A percentile compares a stretch with the other conserved stretches of the same genome.
phyloP scores from a whole-genome alignment of 2,329 filamentous ascomycete species.

The Sarocladium strictum region DNA sequence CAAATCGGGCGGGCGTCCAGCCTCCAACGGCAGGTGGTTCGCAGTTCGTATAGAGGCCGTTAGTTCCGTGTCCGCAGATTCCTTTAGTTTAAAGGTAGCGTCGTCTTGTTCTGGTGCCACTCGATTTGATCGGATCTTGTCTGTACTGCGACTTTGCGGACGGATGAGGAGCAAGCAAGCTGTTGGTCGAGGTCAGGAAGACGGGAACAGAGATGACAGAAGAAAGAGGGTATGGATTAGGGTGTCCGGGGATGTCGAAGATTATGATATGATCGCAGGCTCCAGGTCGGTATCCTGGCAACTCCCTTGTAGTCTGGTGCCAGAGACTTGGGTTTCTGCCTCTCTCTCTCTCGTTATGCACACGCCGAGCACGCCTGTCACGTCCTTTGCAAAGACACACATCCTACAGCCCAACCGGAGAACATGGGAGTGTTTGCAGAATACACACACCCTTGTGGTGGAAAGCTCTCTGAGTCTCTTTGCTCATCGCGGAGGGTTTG shows the following conservation, averaged over 20 bases:
- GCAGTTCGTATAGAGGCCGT: constrained; percentile 2
- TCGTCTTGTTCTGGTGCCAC: neutral
- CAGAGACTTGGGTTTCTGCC: constrained; percentile 7
- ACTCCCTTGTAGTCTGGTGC: constrained; percentile 2
- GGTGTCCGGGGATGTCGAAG: constrained; percentile 7
- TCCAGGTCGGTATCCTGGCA: neutral
- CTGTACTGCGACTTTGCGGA: too few relatives aligned
- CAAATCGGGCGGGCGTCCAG: constrained; percentile 4
- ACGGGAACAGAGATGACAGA: neutral
- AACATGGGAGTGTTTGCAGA: neutral
- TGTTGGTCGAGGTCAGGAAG: neutral
- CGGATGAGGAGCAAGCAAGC: neutral
- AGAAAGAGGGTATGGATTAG: neutral
- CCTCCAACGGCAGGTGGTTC: neutral
- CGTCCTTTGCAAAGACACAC: neutral
- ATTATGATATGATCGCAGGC: constrained; percentile 8
- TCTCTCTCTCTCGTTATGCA: neutral
- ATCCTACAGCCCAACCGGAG: neutral
- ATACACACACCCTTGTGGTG: neutral
- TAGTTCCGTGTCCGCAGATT: constrained; percentile 8
- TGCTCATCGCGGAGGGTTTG: neutral
- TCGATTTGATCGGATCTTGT: too few relatives aligned
- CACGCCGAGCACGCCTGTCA: neutral
- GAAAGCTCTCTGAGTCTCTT: neutral
- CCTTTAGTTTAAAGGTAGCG: neutral